Evolutionary conservation across 208 protist species (phyloP), one percentile per base, ranked within the genome.

Genomic region (Wallacemonas rigidus): DNA sequence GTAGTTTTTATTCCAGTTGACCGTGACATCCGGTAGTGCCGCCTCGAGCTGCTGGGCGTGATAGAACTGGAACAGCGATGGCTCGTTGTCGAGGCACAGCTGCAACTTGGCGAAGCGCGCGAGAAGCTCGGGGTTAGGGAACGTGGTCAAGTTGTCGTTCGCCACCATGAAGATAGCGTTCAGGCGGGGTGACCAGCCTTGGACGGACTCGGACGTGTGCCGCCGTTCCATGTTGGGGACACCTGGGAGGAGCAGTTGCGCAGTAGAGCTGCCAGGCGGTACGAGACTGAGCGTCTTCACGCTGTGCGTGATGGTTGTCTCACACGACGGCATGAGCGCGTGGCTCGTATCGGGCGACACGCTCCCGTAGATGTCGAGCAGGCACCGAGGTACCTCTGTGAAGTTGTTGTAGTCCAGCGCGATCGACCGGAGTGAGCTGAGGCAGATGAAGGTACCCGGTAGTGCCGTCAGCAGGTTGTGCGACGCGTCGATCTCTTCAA

Each of bases 1-100:
- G 71, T 95, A 97, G 56, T 95, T 92, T 74, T 97, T 97, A 71
- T 97, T 95, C 91, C 93, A 97, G 51, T 88, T 87, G 36, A 97
- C 81, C 5, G 78, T 90, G 55, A 96, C 76, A 75, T 90, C 89
- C 2, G 85, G 86, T 44, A 93, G 72, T 64, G 86, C 74, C 39
- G 67, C 82, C 41, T 77, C 64, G 12, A 69, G 54, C 15, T 93
- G 74, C 17, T 90, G 67, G 2, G 72, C 43, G 17, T 81, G 63
- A 76, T 94, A 93, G 58, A 82, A 81, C 47, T 71, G 44, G 62
- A 89, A 93, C n/a, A 97, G 71, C 39, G 75, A 79, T 5, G 93
- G 93, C 76, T 93, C 86, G 79, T 97, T 97, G 76, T 97, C 90
- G 41, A 97, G 71, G 14, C 81, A 87, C 14, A 97, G 82, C 15